Evolutionary conservation across 2,329 filamentous ascomycete species (phyloP), one percentile per base, ranked within the genome.

Genomic region (Talaromyces marneffei): DNA sequence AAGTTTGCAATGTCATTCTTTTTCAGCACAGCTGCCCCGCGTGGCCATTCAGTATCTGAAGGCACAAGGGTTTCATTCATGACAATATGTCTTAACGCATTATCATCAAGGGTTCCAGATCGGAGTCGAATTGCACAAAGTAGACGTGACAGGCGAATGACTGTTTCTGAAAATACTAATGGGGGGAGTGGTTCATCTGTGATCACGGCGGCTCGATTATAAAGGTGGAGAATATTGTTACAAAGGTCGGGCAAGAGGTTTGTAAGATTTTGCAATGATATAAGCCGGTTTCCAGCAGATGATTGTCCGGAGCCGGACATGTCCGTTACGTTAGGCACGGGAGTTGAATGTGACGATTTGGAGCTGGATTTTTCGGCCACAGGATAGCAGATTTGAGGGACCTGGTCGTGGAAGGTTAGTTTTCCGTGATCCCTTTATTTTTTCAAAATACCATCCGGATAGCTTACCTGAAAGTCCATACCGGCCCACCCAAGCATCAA

Each of bases 401-500:
- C 82, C 79, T 83, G 64, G 40, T 25, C 18, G 31, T n/a, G 54
- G 25, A 35, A 52, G 7, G 9, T 57, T 57, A 60, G 50, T 44
- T 3, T 9, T 35, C 29, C 10, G 29, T 8, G 12, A 33, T 7
- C 27, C n/a, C 12, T 7, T 27, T 27, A 18, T 46, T 35, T 20
- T 12, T 16, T 55, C 29, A 29, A 16, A 27, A 35, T 25, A 46
- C 4, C 12, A 33, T 9, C n/a, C 50, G 3, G 14, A 52, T 16
- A n/a, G 61, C 66, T 57, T 66, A 76, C 75, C 68, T 77, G 74
- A 58, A 97, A 97, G 70, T 94, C 89, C 68, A 93, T 81, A 3
- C 87, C 89, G 37, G 88, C 85, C 90, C 92, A 96, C 31, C 87
- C 89, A 64, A 96, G 85, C 68, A 97, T 84, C 42, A 97, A 71